Conservation (phyloP, 768 basidiomycete species). For the Boletales sp. region DNA sequence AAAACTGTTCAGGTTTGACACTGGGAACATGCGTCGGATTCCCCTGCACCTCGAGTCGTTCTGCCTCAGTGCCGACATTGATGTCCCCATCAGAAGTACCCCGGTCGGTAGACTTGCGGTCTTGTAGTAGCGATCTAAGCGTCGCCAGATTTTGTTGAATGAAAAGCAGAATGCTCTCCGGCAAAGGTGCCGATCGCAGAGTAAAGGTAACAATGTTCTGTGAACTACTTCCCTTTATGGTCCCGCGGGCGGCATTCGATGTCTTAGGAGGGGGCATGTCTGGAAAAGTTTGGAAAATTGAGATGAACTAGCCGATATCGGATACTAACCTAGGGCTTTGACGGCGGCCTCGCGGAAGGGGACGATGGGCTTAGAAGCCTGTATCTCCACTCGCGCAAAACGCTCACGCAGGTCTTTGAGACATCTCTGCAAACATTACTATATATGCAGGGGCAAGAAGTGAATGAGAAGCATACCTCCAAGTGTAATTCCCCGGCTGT, state of each 20-base stretch:
- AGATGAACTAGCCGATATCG: neutral
- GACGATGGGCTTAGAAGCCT: constrained; percentile 92
- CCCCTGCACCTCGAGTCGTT: constrained; percentile 46
- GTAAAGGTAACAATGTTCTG: constrained; percentile 76
- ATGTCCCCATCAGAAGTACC: constrained; percentile 12
- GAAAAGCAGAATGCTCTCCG: constrained; percentile 67
- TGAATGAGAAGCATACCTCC: constrained; percentile 53
- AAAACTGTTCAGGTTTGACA: constrained; percentile 75
- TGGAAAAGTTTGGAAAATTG: constrained; percentile 25
- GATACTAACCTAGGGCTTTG: constrained; percentile 58
- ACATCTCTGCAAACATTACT: constrained; percentile 62
- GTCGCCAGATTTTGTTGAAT: constrained; percentile 67
- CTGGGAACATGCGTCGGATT: constrained; percentile 60
- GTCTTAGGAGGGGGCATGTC: constrained; percentile 89
- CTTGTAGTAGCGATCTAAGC: constrained; percentile 59
- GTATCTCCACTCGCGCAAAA: constrained; percentile 90
- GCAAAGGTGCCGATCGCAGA: constrained; percentile 80
- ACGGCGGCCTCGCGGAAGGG: constrained; percentile 96
- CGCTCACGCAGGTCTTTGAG: constrained; percentile 94
- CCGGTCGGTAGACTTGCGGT: constrained; percentile 39
- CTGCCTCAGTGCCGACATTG: constrained; percentile 29
- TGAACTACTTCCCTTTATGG: constrained; percentile 64
- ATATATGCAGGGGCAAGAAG: neutral
- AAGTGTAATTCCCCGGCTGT: constrained; percentile 95
- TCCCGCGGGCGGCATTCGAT: constrained; percentile 67